Evolutionary conservation across 768 basidiomycete species (phyloP).

Genomic region (Trametes coccinea): DNA sequence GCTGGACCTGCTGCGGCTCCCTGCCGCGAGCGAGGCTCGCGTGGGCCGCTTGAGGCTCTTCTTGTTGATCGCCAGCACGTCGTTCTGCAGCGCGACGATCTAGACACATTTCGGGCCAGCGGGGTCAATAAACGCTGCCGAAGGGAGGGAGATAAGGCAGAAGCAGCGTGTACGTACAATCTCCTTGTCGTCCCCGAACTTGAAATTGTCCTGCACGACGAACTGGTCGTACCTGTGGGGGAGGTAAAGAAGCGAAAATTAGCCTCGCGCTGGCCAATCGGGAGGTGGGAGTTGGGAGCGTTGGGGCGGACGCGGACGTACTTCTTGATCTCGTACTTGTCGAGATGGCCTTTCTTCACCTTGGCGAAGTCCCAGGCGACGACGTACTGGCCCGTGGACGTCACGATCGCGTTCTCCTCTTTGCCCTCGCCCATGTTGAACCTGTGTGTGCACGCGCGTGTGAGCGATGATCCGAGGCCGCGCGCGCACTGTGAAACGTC

Average conservation of each 20-base stretch:
- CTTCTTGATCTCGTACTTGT: constrained; percentile 95
- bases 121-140: constrained; percentile 8
- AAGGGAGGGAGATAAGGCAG: neutral
- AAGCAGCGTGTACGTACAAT: constrained; percentile 59
- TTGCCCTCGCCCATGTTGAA: constrained; percentile 91
- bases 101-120: constrained; percentile 32
- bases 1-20: constrained; percentile 51
- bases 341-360: constrained; percentile 87
- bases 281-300: neutral
- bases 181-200: constrained; percentile 95
- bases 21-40: constrained; percentile 64
- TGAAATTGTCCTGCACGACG: constrained; percentile 97
- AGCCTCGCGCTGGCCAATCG: constrained; percentile 7
- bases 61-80: constrained; percentile 94
- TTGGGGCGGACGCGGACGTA: constrained; percentile 24
- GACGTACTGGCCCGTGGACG: constrained; percentile 88
- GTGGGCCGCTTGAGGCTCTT: constrained; percentile 84
- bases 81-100: constrained; percentile 94
- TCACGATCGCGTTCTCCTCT: constrained; percentile 93
- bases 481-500: neutral
- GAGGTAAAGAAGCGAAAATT: neutral
- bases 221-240: constrained; percentile 73
- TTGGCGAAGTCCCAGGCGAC: constrained; percentile 97
- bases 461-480: constrained; percentile 1
- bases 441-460: constrained; percentile 41